A percentile compares a stretch with the other conserved stretches of the same genome.
Conservation (phyloP, 805 yeast genomes). For the Tanozyma kutaoensis region DNA sequence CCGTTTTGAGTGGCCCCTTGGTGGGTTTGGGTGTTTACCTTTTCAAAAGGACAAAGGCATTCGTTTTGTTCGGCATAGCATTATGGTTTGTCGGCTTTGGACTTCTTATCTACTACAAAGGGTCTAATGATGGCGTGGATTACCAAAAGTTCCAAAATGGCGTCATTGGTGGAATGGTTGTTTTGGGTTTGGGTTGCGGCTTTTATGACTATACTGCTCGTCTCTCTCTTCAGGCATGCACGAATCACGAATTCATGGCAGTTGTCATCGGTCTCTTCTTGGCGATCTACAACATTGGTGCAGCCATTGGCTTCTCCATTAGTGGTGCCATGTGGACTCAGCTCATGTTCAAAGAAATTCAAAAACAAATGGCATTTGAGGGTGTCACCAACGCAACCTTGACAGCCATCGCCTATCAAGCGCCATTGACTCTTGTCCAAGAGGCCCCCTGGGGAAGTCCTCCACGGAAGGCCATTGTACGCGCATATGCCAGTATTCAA, state of each 20-base stretch:
- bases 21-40: constrained; percentile 6
- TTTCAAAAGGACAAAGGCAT: constrained; percentile 1
- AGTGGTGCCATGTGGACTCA: constrained; percentile 12
- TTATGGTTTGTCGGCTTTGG: too few species aligned
- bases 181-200: constrained; percentile 9
- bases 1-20: constrained; percentile 6
- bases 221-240: constrained; percentile 7
- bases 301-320: constrained; percentile 8
- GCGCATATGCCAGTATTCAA: constrained; percentile 1
- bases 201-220: constrained; percentile 8
- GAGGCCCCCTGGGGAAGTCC: too few species aligned
- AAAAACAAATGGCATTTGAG: background rate
- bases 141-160: too few species aligned
- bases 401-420: too few species aligned
- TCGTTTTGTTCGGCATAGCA: constrained; percentile 1
- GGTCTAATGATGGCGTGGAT: too few species aligned
- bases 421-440: too few species aligned
- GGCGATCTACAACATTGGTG: constrained; percentile 7
- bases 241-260: constrained; percentile 9
- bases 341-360: constrained; percentile 1
- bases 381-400: too few species aligned
- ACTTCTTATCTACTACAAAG: too few species aligned
- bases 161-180: constrained; percentile 7
- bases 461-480: too few species aligned
- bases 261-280: constrained; percentile 5